These are phyloP conservation scores for Penicillium sp. DNA, from an alignment of 2,329 filamentous ascomycete genomes.

Conservation along the genomic window DNA sequence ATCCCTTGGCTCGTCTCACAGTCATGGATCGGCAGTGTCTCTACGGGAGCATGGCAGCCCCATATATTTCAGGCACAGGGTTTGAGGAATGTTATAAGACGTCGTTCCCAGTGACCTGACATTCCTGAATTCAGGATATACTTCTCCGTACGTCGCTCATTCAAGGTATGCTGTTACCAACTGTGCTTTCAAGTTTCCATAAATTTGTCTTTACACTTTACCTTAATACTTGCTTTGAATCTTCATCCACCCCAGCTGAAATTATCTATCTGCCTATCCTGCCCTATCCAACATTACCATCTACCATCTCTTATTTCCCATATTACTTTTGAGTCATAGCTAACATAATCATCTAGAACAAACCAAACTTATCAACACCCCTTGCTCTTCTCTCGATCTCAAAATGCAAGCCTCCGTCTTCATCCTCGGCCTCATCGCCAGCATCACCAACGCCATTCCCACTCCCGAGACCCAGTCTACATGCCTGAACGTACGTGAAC, in stretches of 20 bases:
- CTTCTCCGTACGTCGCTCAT: neutral
- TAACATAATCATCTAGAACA: neutral
- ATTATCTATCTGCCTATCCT: no score
- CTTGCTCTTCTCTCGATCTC: neutral
- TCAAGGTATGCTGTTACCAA: neutral
- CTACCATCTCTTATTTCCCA: no score
- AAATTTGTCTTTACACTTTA: no score
- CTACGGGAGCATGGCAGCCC: neutral
- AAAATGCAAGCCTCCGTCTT: conserved; percentile 17
- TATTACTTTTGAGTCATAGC: neutral
- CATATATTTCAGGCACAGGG: neutral
- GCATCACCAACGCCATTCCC: conserved; percentile 9
- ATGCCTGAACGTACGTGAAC: conserved; percentile 8
- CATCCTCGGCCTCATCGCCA: conserved; percentile 14
- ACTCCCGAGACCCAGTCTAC: conserved; percentile 1
- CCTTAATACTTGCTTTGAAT: no score
- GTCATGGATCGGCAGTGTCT: neutral
- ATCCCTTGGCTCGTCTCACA: conserved; percentile 2
- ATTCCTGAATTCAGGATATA: conserved; percentile 2
- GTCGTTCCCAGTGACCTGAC: conserved; percentile 8
- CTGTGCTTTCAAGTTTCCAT: no score
- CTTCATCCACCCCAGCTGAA: no score
- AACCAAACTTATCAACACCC: neutral
- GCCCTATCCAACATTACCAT: no score
- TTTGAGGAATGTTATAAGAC: conserved; percentile 15